Evolutionary conservation across 2,329 filamentous ascomycete species (phyloP).

Genomic region (Aspergillus phoenicis): DNA sequence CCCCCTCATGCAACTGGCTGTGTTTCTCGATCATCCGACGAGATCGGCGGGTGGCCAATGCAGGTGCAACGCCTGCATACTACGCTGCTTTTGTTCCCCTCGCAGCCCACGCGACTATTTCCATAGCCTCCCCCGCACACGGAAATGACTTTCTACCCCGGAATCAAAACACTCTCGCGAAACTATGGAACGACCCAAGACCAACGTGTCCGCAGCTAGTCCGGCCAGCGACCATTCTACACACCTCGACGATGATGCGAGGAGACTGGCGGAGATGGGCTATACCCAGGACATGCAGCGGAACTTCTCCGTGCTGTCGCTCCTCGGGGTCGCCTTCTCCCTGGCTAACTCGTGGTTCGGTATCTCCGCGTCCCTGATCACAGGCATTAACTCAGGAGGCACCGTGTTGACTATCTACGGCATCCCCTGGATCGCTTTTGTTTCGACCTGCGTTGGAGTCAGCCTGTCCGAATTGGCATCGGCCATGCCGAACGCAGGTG

Average conservation of each 20-base stretch:
- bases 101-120: background rate
- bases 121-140: background rate
- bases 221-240: background rate
- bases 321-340: conserved; percentile 54
- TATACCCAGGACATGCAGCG: conserved; percentile 49
- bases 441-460: conserved; percentile 51
- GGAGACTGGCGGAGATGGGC: conserved; percentile 51
- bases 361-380: conserved; percentile 52
- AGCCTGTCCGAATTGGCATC: conserved; percentile 52
- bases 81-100: background rate
- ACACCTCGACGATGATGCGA: conserved; percentile 37
- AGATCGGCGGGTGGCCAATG: background rate
- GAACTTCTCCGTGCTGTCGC: conserved; percentile 52
- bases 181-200: background rate
- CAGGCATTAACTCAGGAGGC: conserved; percentile 54
- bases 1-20: background rate
- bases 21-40: background rate
- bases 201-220: background rate
- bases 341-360: conserved; percentile 57
- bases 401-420: conserved; percentile 54
- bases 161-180: background rate
- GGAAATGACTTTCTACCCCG: background rate
- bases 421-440: conserved; percentile 48
- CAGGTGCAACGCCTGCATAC: background rate
- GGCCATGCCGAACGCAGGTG: conserved; percentile 54